Evolutionary conservation across 257 asterid species (phyloP).

Genomic region (Hygrophila difformis): DNA sequence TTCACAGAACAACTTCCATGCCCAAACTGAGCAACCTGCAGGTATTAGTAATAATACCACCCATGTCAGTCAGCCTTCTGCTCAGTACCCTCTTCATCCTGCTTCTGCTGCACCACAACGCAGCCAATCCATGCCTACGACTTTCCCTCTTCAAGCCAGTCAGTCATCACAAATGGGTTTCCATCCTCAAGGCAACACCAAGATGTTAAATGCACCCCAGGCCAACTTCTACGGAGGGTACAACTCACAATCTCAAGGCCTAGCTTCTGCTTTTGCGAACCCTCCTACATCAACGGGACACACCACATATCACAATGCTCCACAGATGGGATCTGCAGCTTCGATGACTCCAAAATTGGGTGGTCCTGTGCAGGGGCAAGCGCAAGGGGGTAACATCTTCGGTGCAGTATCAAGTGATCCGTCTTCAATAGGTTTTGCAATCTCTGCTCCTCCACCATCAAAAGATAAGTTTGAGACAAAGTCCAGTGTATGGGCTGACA

Average conservation of each 20-base stretch:
- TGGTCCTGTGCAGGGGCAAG: constrained; percentile 28
- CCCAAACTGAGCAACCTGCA: constrained; percentile 29
- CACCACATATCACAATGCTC: constrained; percentile 28
- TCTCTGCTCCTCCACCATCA: constrained; percentile 49
- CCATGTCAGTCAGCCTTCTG: constrained; percentile 43
- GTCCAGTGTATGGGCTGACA: constrained; percentile 94
- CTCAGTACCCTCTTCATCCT: constrained; percentile 35
- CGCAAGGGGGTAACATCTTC: constrained; percentile 20
- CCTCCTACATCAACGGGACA: constrained; percentile 41
- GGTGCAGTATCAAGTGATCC: constrained; percentile 25
- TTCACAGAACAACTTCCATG: constrained; percentile 31
- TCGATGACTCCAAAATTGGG: constrained; percentile 36
- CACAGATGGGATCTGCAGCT: constrained; percentile 30
- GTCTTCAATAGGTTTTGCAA: constrained; percentile 43
- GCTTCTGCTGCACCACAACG: constrained; percentile 24
- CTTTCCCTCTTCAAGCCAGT: constrained; percentile 33
- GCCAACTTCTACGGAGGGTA: constrained; percentile 45
- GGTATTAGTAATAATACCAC: constrained; percentile 41
- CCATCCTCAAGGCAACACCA: constrained; percentile 33
- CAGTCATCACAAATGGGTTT: constrained; percentile 41
- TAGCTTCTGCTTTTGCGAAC: constrained; percentile 28
- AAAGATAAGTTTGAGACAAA: constrained; percentile 84
- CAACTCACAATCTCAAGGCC: constrained; percentile 29
- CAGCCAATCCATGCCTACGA: constrained; percentile 31
- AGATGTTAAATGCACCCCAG: constrained; percentile 33